A percentile compares a stretch with the other conserved stretches of the same genome.
These are phyloP conservation scores for Ehretia macrophylla DNA, from an alignment of 257 asterid species.

Conservation along the genomic window DNA sequence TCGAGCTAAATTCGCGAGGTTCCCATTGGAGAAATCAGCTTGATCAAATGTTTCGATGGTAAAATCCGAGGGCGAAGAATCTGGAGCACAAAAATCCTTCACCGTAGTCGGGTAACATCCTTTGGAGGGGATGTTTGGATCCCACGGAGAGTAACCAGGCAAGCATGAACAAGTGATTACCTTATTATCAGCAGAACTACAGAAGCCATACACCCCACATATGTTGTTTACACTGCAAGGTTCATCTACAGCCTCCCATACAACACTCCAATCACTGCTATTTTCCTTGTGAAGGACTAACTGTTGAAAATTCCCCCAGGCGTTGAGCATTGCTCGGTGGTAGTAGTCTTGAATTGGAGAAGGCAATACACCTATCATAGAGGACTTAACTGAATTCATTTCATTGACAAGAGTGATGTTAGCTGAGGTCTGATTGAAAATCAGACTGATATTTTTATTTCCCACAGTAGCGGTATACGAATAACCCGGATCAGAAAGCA, in stretches of 20 bases:
- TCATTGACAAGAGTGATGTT: not conserved
- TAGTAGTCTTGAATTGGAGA: slow-evolving; percentile 1
- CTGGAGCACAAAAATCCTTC: slow-evolving; percentile 7
- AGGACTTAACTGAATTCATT: not conserved
- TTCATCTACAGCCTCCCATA: not conserved
- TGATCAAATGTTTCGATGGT: too few relatives aligned
- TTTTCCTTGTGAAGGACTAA: not conserved
- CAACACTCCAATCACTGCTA: not conserved
- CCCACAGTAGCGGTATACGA: not conserved
- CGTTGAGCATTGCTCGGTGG: slow-evolving; percentile 6
- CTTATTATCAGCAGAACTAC: not conserved
- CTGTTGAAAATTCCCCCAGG: slow-evolving; percentile 8
- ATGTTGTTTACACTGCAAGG: slow-evolving; percentile 10
- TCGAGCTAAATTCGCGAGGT: too few relatives aligned
- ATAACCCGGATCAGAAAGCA: not conserved
- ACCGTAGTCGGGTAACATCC: slow-evolving; percentile 1
- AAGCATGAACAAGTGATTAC: slow-evolving; percentile 4
- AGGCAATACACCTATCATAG: not conserved
- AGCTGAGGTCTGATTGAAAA: not conserved
- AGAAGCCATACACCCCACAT: slow-evolving; percentile 8
- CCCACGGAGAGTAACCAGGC: slow-evolving; percentile 11
- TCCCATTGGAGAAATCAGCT: too few relatives aligned
- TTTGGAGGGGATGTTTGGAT: not conserved
- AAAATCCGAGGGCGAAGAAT: not conserved
- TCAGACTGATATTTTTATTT: not conserved